These are phyloP conservation scores for Saussurea involucrata DNA, from an alignment of 129 eudicot genomes.

Conservation along the genomic window DNA sequence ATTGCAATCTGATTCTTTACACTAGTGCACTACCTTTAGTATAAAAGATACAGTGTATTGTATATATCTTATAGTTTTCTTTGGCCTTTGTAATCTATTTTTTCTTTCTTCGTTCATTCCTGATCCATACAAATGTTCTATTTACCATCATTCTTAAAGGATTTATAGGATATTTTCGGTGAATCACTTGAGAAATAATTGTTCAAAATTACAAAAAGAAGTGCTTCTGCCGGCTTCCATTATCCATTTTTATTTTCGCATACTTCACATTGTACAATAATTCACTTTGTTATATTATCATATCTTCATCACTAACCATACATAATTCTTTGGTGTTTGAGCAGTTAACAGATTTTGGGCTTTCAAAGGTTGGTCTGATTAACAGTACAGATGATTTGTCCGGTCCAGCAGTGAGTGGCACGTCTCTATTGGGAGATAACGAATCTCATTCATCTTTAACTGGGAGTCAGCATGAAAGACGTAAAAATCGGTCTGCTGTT, in stretches of 20 bases:
- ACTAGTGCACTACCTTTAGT: too few relatives aligned
- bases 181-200: neutral
- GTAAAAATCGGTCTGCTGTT: conserved; percentile 95
- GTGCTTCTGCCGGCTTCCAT: neutral
- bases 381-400: conserved; percentile 96
- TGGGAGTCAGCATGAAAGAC: conserved; percentile 78
- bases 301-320: conserved; percentile 8
- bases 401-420: conserved; percentile 93
- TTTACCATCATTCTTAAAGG: neutral
- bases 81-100: neutral
- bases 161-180: neutral
- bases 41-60: neutral
- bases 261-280: neutral
- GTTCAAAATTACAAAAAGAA: neutral
- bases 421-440: conserved; percentile 69
- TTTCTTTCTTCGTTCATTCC: neutral
- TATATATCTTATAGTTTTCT: neutral
- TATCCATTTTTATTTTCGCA: neutral
- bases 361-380: conserved; percentile 95
- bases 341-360: conserved; percentile 99
- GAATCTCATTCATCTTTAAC: conserved; percentile 60
- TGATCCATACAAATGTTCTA: neutral
- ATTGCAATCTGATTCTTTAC: too few relatives aligned
- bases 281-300: neutral
- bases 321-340: conserved; percentile 24